Evolutionary conservation across 139 green algal genomes (phyloP).

Genomic region (Pleodorina starrii): DNA sequence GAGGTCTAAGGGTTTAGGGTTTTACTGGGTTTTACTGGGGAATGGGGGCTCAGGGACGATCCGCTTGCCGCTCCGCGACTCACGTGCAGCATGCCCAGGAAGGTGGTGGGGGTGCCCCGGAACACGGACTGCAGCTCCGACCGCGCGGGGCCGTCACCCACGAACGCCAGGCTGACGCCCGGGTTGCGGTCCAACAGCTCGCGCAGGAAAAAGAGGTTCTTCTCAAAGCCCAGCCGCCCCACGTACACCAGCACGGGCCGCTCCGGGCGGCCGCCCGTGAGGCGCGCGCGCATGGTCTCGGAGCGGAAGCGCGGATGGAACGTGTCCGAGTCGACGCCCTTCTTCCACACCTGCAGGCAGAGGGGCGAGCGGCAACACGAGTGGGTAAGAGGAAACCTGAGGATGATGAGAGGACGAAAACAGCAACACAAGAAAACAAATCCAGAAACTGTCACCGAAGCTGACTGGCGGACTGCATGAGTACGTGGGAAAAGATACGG

Average conservation of each 20-base stretch:
- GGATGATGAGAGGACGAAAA: no score
- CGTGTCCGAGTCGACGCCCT: slow-evolving; percentile 86
- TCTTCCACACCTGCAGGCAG: slow-evolving; percentile 86
- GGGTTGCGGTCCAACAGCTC: slow-evolving; percentile 79
- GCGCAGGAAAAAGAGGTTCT: slow-evolving; percentile 87
- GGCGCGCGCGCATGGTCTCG: slow-evolving; percentile 76
- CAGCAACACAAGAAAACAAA: no score
- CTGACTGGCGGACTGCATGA: no score
- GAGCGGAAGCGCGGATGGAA: slow-evolving; percentile 81
- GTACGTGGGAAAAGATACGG: no score
- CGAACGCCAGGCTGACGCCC: slow-evolving; percentile 85
- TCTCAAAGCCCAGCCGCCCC: slow-evolving; percentile 91
- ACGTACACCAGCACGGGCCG: slow-evolving; percentile 93
- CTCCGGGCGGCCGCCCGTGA: slow-evolving; percentile 82
- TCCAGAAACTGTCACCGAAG: no score
- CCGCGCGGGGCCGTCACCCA: slow-evolving; percentile 92
- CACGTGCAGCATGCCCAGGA: slow-evolving; percentile 65
- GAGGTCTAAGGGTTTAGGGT: no score
- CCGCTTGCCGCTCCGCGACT: no score
- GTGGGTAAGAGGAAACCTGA: no score
- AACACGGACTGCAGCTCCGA: slow-evolving; percentile 78
- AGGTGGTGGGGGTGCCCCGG: slow-evolving; percentile 70
- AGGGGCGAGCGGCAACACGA: no score
- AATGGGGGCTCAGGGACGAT: no score
- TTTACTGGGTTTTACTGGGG: no score